These are phyloP conservation scores for Euphorbia peplus DNA, from an alignment of 345 rosid species.

Conservation along the genomic window DNA sequence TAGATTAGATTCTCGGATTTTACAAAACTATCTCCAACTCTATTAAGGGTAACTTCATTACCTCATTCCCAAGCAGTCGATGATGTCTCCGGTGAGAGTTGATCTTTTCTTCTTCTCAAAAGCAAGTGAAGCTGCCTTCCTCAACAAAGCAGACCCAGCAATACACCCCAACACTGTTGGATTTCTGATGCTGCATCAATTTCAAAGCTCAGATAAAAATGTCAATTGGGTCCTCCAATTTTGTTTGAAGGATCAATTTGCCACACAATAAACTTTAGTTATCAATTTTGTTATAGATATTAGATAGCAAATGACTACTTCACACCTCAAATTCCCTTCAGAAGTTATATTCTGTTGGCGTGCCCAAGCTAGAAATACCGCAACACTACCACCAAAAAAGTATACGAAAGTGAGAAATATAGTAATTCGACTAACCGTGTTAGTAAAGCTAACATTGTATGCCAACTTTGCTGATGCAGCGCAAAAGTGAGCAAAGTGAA, in stretches of 20 bases:
- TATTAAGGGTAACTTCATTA: constrained; percentile 13
- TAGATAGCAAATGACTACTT: constrained; percentile 33
- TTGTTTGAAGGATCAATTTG: neutral
- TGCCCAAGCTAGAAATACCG: constrained; percentile 89
- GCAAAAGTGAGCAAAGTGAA: too few species aligned
- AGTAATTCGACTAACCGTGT: too few species aligned
- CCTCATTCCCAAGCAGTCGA: constrained; percentile 75
- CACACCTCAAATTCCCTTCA: constrained; percentile 28
- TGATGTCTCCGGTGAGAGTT: constrained; percentile 80
- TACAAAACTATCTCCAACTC: neutral
- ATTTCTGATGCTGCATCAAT: constrained; percentile 35
- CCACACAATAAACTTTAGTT: neutral
- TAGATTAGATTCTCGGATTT: neutral
- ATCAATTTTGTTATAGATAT: neutral
- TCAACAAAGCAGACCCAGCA: constrained; percentile 78
- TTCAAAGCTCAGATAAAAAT: neutral
- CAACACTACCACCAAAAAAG: constrained; percentile 46
- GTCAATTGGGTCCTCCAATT: too few species aligned
- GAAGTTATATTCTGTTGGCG: constrained; percentile 33
- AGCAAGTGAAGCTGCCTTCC: constrained; percentile 85
- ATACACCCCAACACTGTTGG: constrained; percentile 86
- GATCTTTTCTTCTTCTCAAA: constrained; percentile 64
- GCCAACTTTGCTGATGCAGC: too few species aligned
- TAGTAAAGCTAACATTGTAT: too few species aligned
- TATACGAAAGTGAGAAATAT: too few species aligned